Base-by-base conservation (phyloP, 176 grass and related monocot genomes). In the Triticum turgidum region DNA sequence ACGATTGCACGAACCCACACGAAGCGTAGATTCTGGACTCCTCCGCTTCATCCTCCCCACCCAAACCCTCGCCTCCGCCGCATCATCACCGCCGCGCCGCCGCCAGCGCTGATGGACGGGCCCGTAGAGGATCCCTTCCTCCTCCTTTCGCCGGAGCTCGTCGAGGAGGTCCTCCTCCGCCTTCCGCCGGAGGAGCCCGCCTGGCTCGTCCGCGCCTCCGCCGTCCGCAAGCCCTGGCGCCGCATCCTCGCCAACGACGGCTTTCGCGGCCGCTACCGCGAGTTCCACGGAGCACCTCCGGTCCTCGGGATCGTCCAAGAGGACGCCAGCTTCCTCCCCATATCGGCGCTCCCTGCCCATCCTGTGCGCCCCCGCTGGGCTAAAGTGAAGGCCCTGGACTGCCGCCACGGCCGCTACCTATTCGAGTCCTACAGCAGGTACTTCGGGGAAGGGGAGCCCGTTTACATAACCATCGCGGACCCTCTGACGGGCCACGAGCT, bases 231-330 rank as follows among this genome's bases (percentile, higher is more conserved):
- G 18, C 5, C 7, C 25, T 80, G 54, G 85, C 67, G 66, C 25
- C 37, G 11, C 66, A 1, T 73, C 66, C 85, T 80, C 66, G 79
- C 77, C 27, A 54, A 10, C 20, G 51, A 27, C 18, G 27, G 35
- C 25, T 86, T 86, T 20, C 54, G 79, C 25, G 38, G 76, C 67
- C 52, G 65, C 66, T 80, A 86, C 85, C 52, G 25, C 65, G 37
- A 37, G 18, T 80, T 80, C 76, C 76, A 80, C 84, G 7, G 66
- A 17, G 5, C 9, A 30, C 75, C 75, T 37, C 84, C 75, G 1
- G 20, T 86, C n/a, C 38, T 73, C 5, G n/a, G 70, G 11, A 0
- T 70, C 4, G 5, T 70, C 33, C 17, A 70, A 38, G 33, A n/a
- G 33, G 8, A 4, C 17, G 30, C 17, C 15, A 11, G 1, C 34